Percentiles rank a stretch among this genome's conserved stretches.
Evolutionary conservation across 805 yeast species (phyloP).

Genomic region (Lipomyces anomalus): DNA sequence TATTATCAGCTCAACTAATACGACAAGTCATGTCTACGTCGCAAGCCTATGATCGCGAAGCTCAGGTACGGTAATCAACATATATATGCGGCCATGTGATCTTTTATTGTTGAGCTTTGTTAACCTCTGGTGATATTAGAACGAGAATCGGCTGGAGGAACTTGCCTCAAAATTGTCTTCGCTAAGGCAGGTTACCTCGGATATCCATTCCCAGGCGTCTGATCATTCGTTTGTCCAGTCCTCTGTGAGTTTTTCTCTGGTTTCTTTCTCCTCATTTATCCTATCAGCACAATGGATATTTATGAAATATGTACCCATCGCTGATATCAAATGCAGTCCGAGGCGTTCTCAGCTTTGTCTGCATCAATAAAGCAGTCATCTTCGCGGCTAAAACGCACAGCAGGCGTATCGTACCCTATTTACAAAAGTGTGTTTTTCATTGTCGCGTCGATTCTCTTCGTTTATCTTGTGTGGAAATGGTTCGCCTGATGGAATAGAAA

Average conservation of each 20-base stretch:
- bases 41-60: conserved; percentile 29
- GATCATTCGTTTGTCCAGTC: conserved; percentile 40
- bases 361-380: conserved; percentile 44
- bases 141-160: conserved; percentile 56
- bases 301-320: background rate
- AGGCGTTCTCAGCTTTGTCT: conserved; percentile 32
- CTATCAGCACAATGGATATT: background rate
- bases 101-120: conserved; percentile 1
- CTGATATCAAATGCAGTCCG: conserved; percentile 9
- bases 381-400: conserved; percentile 42
- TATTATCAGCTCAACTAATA: background rate
- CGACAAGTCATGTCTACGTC: conserved; percentile 25
- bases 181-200: conserved; percentile 60
- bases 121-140: conserved; percentile 34
- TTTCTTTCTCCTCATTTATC: no score
- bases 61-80: conserved; percentile 26
- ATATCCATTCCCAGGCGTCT: conserved; percentile 58
- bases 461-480: conserved; percentile 16
- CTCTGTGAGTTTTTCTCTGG: conserved; percentile 27
- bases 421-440: conserved; percentile 43
- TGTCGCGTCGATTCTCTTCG: conserved; percentile 9
- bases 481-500: no score
- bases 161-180: conserved; percentile 62
- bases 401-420: conserved; percentile 45
- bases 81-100: background rate